These are phyloP conservation scores for Penicillium cinerascens DNA, from an alignment of 495 filamentous ascomycete genomes.

Conservation along the genomic window DNA sequence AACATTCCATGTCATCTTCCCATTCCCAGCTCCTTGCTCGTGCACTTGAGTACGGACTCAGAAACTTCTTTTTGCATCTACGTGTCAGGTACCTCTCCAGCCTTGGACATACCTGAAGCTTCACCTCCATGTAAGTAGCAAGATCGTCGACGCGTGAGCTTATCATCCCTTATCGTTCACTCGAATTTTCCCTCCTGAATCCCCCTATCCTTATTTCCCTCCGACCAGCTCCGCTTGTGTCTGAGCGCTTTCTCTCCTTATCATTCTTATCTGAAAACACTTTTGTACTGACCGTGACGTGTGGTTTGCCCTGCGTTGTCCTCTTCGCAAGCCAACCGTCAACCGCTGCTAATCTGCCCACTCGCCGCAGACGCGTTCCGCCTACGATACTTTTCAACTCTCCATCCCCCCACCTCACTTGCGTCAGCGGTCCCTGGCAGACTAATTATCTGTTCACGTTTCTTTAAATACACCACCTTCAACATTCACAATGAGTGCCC, in stretches of 20 bases:
- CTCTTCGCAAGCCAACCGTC: too few relatives aligned
- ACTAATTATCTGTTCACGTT: neutral
- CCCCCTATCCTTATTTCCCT: conserved; percentile 6
- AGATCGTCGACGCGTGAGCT: conserved; percentile 7
- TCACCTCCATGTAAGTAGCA: neutral
- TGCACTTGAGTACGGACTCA: neutral
- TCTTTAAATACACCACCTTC: neutral
- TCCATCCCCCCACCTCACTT: neutral
- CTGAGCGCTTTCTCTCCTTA: conserved; percentile 6
- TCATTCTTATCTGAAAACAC: conserved; percentile 6
- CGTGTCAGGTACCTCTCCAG: neutral
- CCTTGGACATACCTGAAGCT: neutral
- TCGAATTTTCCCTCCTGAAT: conserved; percentile 8
- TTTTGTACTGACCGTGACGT: neutral
- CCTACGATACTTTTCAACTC: neutral
- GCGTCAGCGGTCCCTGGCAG: neutral
- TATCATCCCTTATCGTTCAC: conserved; percentile 12
- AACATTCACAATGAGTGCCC: conserved; percentile 35
- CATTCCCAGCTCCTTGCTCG: neutral
- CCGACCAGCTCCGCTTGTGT: neutral
- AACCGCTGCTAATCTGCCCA: neutral
- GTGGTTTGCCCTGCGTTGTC: neutral
- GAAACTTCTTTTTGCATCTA: neutral
- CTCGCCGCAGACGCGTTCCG: neutral
- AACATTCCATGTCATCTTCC: conserved; percentile 6